phyloP scores from a whole-genome alignment of 1,139 yeast species.

The Blastobotrys aristatus region DNA sequence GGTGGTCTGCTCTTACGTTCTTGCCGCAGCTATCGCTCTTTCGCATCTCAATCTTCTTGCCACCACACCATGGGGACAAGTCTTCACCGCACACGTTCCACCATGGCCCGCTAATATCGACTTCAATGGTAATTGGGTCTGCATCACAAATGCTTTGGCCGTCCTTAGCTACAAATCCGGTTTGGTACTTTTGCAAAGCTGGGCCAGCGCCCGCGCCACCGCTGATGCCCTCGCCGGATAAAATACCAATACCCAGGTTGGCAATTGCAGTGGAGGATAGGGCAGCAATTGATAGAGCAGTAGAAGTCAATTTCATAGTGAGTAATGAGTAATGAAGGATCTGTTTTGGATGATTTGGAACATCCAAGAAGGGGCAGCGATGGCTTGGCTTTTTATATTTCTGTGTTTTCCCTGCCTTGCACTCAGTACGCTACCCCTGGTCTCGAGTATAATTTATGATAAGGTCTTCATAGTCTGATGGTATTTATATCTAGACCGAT shows the following conservation, averaged over 20 bases:
- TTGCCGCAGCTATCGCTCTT: not conserved
- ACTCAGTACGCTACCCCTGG: no score
- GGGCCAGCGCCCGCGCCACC: slow-evolving; percentile 2
- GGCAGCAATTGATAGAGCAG: not conserved
- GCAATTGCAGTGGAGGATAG: not conserved
- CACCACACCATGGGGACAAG: not conserved
- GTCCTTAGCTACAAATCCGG: not conserved
- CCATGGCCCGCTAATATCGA: not conserved
- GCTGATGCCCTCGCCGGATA: slow-evolving; percentile 1
- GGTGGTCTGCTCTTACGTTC: not conserved
- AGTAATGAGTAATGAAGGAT: not conserved
- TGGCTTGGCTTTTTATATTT: no score
- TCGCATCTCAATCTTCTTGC: not conserved
- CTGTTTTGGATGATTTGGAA: not conserved
- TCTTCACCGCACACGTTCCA: slow-evolving; percentile 1
- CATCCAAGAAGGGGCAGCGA: no score
- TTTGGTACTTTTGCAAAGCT: not conserved
- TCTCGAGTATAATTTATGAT: no score
- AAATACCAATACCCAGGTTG: not conserved
- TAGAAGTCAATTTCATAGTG: not conserved
- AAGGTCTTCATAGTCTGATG: no score
- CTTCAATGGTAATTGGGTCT: not conserved
- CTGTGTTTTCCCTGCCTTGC: no score
- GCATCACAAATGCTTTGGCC: not conserved
- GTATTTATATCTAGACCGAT: no score